Evolutionary conservation across 176 grass and related monocot genomes (phyloP).

Genomic region (Saccharum spontaneum): DNA sequence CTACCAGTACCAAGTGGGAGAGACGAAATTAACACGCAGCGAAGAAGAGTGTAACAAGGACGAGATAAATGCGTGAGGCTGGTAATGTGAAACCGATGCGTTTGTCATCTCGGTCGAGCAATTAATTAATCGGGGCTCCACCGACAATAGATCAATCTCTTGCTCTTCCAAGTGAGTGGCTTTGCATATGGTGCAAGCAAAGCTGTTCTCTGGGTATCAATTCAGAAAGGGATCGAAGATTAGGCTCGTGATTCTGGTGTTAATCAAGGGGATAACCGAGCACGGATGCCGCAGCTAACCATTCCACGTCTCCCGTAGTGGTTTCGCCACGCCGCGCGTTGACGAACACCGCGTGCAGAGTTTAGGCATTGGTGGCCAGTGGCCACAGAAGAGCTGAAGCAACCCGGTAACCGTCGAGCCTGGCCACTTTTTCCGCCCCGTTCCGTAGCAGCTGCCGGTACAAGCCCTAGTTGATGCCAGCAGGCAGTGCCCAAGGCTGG

Average conservation of each 20-base stretch:
- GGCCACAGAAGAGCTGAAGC: slow-evolving; percentile 7
- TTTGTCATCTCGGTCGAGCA: background rate
- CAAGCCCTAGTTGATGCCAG: background rate
- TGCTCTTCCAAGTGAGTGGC: background rate
- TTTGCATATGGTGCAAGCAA: background rate
- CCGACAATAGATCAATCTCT: no score
- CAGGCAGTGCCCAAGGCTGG: background rate
- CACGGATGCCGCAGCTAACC: background rate
- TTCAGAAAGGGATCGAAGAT: slow-evolving; percentile 19
- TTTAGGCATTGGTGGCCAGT: background rate
- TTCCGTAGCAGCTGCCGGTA: slow-evolving; percentile 35
- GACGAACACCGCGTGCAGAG: slow-evolving; percentile 18
- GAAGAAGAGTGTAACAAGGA: background rate
- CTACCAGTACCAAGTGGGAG: background rate
- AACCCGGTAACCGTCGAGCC: background rate
- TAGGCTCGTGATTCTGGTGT: background rate
- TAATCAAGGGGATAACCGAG: background rate
- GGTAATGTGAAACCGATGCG: background rate
- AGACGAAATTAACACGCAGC: background rate
- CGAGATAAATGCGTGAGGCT: background rate
- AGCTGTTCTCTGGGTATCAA: background rate
- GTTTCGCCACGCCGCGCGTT: slow-evolving; percentile 6
- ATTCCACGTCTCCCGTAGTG: background rate
- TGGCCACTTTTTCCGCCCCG: background rate
- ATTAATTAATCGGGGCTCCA: background rate